Base-by-base conservation (phyloP, 352 stramenopile genomes). In the Phytophthora capsici region DNA sequence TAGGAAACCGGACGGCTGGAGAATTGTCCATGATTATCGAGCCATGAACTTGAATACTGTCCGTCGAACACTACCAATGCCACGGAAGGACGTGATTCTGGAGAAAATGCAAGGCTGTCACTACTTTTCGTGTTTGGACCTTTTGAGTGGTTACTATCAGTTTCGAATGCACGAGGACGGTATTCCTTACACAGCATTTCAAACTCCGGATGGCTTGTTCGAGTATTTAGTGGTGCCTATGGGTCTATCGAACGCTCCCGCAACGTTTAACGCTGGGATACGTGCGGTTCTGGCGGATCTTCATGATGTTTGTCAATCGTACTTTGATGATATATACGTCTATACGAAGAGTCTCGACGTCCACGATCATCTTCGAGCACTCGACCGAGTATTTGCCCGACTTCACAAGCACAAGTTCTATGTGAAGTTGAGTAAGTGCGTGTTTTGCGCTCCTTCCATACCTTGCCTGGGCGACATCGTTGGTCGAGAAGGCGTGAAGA, bases 1-100 rank as follows among this genome's bases (percentile, higher is more conserved):
- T 0, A 30, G 25, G 2, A 76, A 79, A 32, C 46, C 63, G 10
- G 58, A 60, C 14, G 71, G 66, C 0, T 74, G 71, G 71, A 16
- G 66, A 6, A 74, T 79, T 41, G 51, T 76, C 7, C 71, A 76
- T 38, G 66, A 58, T 14, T 73, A 54, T n/a, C 52, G 58, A n/a
- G 59, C 38, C 3, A 58, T 63, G 19, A 66, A 66, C 17, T 8
- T 41, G 2, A 43, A 54, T 12, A 47, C 47, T 25, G 8, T 59
- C 1, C 57, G 48, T 3, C 30, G 49, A 4, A 58, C 47, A 13
- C 45, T 65, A 26, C 57, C 26, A 10, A 65, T 65, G 57, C 25
- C 38, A n/a, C 14, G 61, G 0, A 72, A 78, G 34, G 44, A 75
- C 16, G 41, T 57, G 2, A 63, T 63, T 41, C 32, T 66, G 32